Base-by-base conservation (phyloP, 2,329 filamentous ascomycete species). In the Berkeleyomyces basicola region DNA sequence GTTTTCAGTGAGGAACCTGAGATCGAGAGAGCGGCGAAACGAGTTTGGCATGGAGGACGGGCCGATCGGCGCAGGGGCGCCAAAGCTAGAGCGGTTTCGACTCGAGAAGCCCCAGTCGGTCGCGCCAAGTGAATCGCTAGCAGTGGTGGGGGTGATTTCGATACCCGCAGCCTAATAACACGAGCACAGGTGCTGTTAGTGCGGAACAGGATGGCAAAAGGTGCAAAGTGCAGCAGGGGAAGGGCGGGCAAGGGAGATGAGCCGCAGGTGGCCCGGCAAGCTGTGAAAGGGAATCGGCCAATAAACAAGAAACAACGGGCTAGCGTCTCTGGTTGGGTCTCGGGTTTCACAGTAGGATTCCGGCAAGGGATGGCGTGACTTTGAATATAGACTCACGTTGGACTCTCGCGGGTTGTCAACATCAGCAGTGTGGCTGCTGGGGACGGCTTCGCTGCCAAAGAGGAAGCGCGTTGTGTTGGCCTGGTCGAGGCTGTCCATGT, bases 401-500 rank as follows among this genome's bases (percentile, higher is more conserved):
- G 71, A 67, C 61, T 90, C 85, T 36, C 61, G 46, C 55, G 58
- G 40, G 59, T 61, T 59, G 7, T 67, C 66, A 37, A 37, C 39
- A 4, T 64, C 63, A 5, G 2, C 23, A 23, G 46, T 16, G 33
- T 64, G 59, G 7, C 46, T n/a, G 39, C 31, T 55, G 36, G 59
- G 36, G 44, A 59, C 46, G 6, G 62, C 31, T 65, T 90, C 89
- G 68, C 90, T 87, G 65, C 87, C 86, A 71, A 96, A 95, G 44
- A 96, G 78, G 70, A 95, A 95, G 62, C 87, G 85, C 36, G 89
- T 82, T 10, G 88, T 90, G 74, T 93, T 91, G 69, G 90, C 90
- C 67, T 88, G 86, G 66, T 93, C 90, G 63, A 95, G 77, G 46
- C 82, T 81, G 68, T 84, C 79, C 67, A 65, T 61, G 42, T 67